Evolutionary conservation across 2,329 filamentous ascomycete species (phyloP).

Genomic region (Trichoderma asperellum): DNA sequence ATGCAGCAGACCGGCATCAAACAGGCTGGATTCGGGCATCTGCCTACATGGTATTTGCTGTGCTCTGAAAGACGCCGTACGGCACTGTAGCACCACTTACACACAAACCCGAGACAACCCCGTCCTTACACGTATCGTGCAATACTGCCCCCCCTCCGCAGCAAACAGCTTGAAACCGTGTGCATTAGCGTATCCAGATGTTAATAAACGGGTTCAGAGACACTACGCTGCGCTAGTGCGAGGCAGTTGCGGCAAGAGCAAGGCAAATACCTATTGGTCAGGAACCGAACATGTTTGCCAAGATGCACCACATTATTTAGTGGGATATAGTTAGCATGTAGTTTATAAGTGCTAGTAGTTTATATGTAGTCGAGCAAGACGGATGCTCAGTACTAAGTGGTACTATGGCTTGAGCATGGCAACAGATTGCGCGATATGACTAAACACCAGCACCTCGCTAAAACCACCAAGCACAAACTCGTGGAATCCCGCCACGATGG

Average conservation of each 20-base stretch:
- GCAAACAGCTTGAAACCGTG: background rate
- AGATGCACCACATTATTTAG: background rate
- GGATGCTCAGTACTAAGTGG: background rate
- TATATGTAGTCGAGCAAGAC: background rate
- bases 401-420: background rate
- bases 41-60: background rate
- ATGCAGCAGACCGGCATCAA: background rate
- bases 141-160: background rate
- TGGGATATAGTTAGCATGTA: background rate
- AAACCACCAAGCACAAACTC: background rate
- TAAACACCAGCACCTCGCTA: background rate
- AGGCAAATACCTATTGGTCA: background rate
- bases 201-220: slow-evolving; percentile 7
- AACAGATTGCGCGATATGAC: background rate
- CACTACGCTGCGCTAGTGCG: background rate
- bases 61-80: no score
- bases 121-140: background rate
- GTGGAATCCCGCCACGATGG: slow-evolving; percentile 3
- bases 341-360: no score
- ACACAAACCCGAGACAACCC: background rate
- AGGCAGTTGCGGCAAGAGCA: slow-evolving; percentile 1
- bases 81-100: background rate
- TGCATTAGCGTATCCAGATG: slow-evolving; percentile 12
- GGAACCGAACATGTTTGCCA: background rate
- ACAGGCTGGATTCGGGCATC: background rate